These are phyloP conservation scores for Hypholoma fasciculare DNA, from an alignment of 768 basidiomycete genomes.

Conservation along the genomic window DNA sequence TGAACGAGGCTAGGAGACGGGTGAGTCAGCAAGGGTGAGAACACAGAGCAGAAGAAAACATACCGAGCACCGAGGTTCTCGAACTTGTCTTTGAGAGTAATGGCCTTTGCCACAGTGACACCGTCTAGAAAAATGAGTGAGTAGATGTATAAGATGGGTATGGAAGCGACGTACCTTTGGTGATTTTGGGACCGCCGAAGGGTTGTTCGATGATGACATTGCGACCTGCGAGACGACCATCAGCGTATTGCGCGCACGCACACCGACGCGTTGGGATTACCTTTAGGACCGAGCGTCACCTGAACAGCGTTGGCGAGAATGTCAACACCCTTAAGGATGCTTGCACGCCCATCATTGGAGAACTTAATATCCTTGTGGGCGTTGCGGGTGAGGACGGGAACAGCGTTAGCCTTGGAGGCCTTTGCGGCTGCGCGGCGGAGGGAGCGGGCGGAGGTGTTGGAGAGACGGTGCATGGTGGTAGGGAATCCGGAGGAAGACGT, in stretches of 20 bases:
- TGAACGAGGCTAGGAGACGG: slow-evolving; percentile 70
- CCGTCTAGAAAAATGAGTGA: slow-evolving; percentile 60
- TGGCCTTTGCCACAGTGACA: slow-evolving; percentile 96
- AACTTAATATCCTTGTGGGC: slow-evolving; percentile 98
- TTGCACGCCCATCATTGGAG: slow-evolving; percentile 91
- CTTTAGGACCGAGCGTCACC: slow-evolving; percentile 96
- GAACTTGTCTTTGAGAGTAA: slow-evolving; percentile 95
- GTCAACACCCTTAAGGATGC: slow-evolving; percentile 95
- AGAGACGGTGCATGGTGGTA: slow-evolving; percentile 67
- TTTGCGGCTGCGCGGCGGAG: slow-evolving; percentile 68
- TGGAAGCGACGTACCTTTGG: slow-evolving; percentile 66
- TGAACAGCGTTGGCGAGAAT: slow-evolving; percentile 95
- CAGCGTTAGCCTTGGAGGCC: slow-evolving; percentile 45
- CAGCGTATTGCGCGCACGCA: neutral
- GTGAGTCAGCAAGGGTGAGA: neutral
- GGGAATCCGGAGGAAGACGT: neutral
- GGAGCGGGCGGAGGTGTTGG: slow-evolving; percentile 62
- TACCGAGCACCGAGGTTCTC: slow-evolving; percentile 98
- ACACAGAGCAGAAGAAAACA: slow-evolving; percentile 22
- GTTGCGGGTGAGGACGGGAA: slow-evolving; percentile 59
- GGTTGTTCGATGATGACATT: slow-evolving; percentile 99
- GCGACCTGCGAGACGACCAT: slow-evolving; percentile 55
- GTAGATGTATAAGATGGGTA: neutral
- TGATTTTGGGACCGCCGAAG: slow-evolving; percentile 91
- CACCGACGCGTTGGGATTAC: slow-evolving; percentile 33